Base-by-base conservation (phyloP, 2,329 filamentous ascomycete species). In the Colletotrichum sp. region DNA sequence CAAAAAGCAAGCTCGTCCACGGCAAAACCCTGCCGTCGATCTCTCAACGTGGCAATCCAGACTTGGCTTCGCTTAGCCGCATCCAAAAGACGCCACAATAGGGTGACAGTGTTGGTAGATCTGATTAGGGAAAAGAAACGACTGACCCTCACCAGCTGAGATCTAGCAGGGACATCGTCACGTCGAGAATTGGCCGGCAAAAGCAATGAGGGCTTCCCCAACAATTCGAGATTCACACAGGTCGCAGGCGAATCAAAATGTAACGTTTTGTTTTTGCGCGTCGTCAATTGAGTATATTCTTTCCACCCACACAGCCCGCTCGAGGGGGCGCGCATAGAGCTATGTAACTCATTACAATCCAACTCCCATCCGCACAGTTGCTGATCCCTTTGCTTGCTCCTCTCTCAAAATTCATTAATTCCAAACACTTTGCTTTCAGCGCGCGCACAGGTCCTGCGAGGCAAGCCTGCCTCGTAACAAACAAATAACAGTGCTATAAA, bases 351-450 rank as follows among this genome's bases (percentile, higher is more conserved):
- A 72, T 67, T 72, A 72, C 61, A 72, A 63, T 72, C 24, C 55
- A 36, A 21, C 28, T 30, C 64, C 24, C 39, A 52, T 32, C 63
- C 61, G 28, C 68, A 34, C 32, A 24, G 12, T 26, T 64, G 36
- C 39, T 48, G 59, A 71, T 59, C 24, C 52, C 21, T 61, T 18
- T 28, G 34, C 57, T 63, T 36, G 21, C 14, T 30, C n/a, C 12
- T 61, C 36, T 18, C 30, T 30, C 59, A 61, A 32, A 55, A 68
- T 24, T 64, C 73, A 75, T 75, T 75, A 75, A 68, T 68, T 64
- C 73, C 73, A 75, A 68, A 57, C 64, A 28, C 18, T 64, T 64
- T 72, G 34, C 32, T 48, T 48, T 48, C 39, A 48, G 18, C 39
- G 39, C 30, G 66, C 52, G 55, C 52, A 39, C 18, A 16, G 26